A percentile compares a stretch with the other conserved stretches of the same genome.
Evolutionary conservation across 768 basidiomycete species (phyloP).

Genomic region (Suillus plorans): DNA sequence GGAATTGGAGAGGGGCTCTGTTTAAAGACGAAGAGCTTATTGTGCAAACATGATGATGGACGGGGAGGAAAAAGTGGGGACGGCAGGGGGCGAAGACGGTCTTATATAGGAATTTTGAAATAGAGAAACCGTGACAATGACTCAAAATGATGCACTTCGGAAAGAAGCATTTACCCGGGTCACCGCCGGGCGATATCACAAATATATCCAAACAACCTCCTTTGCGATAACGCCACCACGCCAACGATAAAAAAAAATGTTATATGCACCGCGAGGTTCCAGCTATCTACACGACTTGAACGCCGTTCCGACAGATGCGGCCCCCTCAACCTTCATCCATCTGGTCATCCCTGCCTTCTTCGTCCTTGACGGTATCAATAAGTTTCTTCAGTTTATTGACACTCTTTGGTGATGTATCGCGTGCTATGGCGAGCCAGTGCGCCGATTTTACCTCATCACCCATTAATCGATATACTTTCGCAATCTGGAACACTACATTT

Average conservation of each 20-base stretch:
- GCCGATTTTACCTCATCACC: slow-evolving; percentile 80
- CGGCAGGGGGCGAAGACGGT: slow-evolving; percentile 24
- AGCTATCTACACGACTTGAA: slow-evolving; percentile 7
- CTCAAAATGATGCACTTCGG: slow-evolving; percentile 30
- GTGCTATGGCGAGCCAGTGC: slow-evolving; percentile 83
- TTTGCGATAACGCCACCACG: slow-evolving; percentile 21
- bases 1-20: slow-evolving; percentile 10
- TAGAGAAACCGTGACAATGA: slow-evolving; percentile 30
- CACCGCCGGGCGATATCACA: slow-evolving; percentile 17
- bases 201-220: slow-evolving; percentile 22
- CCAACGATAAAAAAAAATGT: slow-evolving; percentile 5
- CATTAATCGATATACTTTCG: slow-evolving; percentile 82
- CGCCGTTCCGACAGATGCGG: neutral
- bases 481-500: slow-evolving; percentile 95
- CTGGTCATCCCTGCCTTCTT: slow-evolving; percentile 51
- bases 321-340: slow-evolving; percentile 73
- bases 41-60: slow-evolving; percentile 41
- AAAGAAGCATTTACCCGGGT: slow-evolving; percentile 23
- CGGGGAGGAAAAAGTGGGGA: slow-evolving; percentile 21
- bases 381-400: slow-evolving; percentile 79
- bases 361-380: slow-evolving; percentile 68
- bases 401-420: slow-evolving; percentile 93
- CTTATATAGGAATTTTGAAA: slow-evolving; percentile 47
- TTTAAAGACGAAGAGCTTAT: slow-evolving; percentile 20
- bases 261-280: slow-evolving; percentile 8